phyloP scores from a whole-genome alignment of 2,329 filamentous ascomycete genomes.

The Pseudovirgaria hyperparasitica region DNA sequence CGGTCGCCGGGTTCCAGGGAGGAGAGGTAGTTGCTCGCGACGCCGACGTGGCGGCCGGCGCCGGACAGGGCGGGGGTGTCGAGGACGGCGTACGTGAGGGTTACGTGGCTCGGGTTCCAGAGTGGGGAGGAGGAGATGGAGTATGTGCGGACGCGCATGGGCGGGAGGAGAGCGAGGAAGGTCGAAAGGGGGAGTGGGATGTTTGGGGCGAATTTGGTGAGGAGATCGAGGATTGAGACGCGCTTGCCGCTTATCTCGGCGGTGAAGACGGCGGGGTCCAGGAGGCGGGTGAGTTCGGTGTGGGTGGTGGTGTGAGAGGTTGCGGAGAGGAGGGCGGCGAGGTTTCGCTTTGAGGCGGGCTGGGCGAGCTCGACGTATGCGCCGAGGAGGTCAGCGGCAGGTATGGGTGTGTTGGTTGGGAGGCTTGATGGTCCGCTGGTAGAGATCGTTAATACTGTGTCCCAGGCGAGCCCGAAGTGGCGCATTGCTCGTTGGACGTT shows the following conservation, averaged over 20 bases:
- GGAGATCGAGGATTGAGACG: constrained; percentile 53
- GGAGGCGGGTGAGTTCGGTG: constrained; percentile 35
- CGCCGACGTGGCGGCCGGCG: constrained; percentile 31
- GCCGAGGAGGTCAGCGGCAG: constrained; percentile 50
- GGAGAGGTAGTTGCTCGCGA: constrained; percentile 30
- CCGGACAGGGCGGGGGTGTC: constrained; percentile 37
- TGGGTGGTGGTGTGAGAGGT: constrained; percentile 37
- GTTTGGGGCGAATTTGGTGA: constrained; percentile 46
- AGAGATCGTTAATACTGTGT: constrained; percentile 49
- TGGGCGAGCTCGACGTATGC: constrained; percentile 63
- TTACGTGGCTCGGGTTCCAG: constrained; percentile 41
- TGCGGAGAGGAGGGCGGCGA: constrained; percentile 37
- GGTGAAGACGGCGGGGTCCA: constrained; percentile 24
- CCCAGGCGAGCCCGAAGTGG: constrained; percentile 55
- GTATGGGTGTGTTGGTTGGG: constrained; percentile 47
- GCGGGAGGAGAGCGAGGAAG: constrained; percentile 60
- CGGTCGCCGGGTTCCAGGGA: constrained; percentile 27
- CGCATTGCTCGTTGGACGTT: constrained; percentile 44
- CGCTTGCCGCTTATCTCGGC: constrained; percentile 37
- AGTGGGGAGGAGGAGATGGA: constrained; percentile 67
- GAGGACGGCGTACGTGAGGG: constrained; percentile 57
- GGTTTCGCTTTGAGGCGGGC: constrained; percentile 54
- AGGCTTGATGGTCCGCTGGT: constrained; percentile 53
- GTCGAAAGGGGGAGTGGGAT: constrained; percentile 50
- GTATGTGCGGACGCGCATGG: constrained; percentile 69